Evolutionary conservation across 1,139 yeast species (phyloP).

Genomic region (Blastobotrys malaysiensis): DNA sequence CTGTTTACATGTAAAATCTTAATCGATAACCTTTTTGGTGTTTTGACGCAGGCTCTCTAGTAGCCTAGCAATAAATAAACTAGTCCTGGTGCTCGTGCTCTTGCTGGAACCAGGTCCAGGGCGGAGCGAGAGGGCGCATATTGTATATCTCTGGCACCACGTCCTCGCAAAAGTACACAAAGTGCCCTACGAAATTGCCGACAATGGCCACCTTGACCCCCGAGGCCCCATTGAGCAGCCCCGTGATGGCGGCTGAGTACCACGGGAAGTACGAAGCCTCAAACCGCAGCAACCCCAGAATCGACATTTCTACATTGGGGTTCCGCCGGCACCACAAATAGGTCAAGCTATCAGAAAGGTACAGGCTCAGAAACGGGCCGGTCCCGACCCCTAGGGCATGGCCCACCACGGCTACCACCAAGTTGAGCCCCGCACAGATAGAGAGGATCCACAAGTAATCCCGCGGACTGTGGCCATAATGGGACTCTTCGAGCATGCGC

Average conservation of each 20-base stretch:
- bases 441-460: slow-evolving; percentile 40
- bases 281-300: slow-evolving; percentile 38
- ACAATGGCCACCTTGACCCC: slow-evolving; percentile 30
- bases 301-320: slow-evolving; percentile 36
- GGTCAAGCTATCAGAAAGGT: slow-evolving; percentile 36
- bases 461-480: slow-evolving; percentile 30
- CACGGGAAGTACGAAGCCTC: slow-evolving; percentile 43
- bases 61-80: background rate
- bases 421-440: slow-evolving; percentile 25
- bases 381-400: slow-evolving; percentile 17
- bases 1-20: too few relatives aligned
- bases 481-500: slow-evolving; percentile 39
- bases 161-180: slow-evolving; percentile 40
- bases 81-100: slow-evolving; percentile 8
- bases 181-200: slow-evolving; percentile 43
- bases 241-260: slow-evolving; percentile 27
- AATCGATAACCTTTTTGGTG: too few relatives aligned
- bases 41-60: too few relatives aligned
- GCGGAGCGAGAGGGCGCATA: slow-evolving; percentile 31
- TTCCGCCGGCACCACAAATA: slow-evolving; percentile 46
- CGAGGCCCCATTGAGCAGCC: slow-evolving; percentile 16
- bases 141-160: slow-evolving; percentile 39
- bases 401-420: slow-evolving; percentile 31
- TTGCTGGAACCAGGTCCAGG: slow-evolving; percentile 31
- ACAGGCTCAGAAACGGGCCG: slow-evolving; percentile 35